These are phyloP conservation scores for Pestalotiopsis sp. DNA, from an alignment of 2,329 filamentous ascomycete genomes.

Conservation along the genomic window DNA sequence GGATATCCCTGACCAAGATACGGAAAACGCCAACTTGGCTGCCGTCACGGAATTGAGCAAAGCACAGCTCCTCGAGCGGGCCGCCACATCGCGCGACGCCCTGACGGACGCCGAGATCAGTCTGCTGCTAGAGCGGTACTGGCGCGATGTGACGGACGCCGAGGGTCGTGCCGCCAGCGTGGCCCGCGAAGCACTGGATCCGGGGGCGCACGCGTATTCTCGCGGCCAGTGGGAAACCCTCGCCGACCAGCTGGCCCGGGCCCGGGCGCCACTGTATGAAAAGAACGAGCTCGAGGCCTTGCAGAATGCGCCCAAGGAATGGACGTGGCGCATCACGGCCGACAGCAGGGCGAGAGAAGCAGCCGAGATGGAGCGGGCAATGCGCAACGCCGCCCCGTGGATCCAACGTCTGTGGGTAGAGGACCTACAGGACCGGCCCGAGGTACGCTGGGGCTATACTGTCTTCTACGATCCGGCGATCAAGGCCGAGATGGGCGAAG, in stretches of 20 bases:
- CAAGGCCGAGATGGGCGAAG: not conserved
- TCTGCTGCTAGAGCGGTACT: not conserved
- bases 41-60: not conserved
- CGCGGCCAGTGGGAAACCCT: not conserved
- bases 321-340: not conserved
- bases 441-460: not conserved
- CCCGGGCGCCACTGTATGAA: not conserved
- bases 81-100: not conserved
- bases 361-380: not conserved
- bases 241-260: not conserved
- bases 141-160: not conserved
- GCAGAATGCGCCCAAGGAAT: not conserved
- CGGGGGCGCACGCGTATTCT: not conserved
- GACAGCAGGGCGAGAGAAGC: not conserved
- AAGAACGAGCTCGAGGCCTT: not conserved
- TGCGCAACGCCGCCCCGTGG: not conserved
- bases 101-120: not conserved
- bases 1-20: not conserved
- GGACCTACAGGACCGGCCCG: not conserved
- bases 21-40: not conserved
- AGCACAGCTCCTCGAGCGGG: not conserved
- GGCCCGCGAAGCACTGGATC: not conserved
- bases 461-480: not conserved
- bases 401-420: not conserved
- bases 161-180: not conserved